Conservation (phyloP, 495 filamentous ascomycete species). For the Penicillium ochrochloron region DNA sequence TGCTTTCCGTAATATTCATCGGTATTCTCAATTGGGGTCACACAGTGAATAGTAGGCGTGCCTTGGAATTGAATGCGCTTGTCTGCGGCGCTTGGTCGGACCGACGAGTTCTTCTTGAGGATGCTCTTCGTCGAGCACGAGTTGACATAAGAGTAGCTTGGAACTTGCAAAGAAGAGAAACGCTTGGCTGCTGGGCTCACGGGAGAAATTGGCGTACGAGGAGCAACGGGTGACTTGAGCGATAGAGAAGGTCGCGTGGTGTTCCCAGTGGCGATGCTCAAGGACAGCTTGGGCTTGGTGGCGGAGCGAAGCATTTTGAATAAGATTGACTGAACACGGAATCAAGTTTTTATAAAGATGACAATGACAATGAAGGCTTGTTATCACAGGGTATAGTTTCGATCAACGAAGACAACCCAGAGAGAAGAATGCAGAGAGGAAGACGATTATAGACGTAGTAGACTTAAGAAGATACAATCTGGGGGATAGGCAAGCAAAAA, state of each 20-base stretch:
- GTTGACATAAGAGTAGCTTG: slow-evolving; percentile 51
- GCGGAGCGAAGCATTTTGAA: slow-evolving; percentile 30
- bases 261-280: slow-evolving; percentile 51
- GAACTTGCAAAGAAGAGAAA: slow-evolving; percentile 48
- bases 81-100: slow-evolving; percentile 22
- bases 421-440: slow-evolving; percentile 30
- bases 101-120: slow-evolving; percentile 49
- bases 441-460: slow-evolving; percentile 41
- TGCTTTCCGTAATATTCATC: slow-evolving; percentile 60
- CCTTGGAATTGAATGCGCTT: slow-evolving; percentile 55
- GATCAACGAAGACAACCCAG: slow-evolving; percentile 45
- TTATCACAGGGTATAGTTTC: slow-evolving; percentile 28
- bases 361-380: slow-evolving; percentile 3
- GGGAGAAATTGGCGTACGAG: slow-evolving; percentile 53
- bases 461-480: slow-evolving; percentile 9
- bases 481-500: slow-evolving; percentile 14
- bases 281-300: slow-evolving; percentile 52
- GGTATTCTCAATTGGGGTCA: slow-evolving; percentile 56
- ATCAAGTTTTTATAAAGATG: slow-evolving; percentile 10
- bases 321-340: slow-evolving; percentile 15
- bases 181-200: slow-evolving; percentile 48
- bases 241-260: slow-evolving; percentile 44
- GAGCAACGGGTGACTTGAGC: slow-evolving; percentile 50
- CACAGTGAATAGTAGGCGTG: slow-evolving; percentile 54
- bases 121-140: slow-evolving; percentile 56